Conservation (phyloP, 1,284 basidiomycete genomes). For the Ceratobasidium sp. region DNA sequence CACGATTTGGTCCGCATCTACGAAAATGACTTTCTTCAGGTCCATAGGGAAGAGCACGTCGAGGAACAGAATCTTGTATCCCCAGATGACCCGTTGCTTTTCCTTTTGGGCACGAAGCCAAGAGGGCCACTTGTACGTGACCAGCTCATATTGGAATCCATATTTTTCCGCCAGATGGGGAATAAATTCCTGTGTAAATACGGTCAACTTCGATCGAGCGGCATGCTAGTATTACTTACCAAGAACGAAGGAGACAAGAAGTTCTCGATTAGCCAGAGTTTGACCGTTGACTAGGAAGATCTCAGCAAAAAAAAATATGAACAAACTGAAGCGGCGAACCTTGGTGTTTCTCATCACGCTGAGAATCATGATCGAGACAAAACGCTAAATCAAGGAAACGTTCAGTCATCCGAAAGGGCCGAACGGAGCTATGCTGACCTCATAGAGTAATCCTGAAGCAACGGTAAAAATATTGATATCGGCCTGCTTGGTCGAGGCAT, state of each 20-base stretch:
- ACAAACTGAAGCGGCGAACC: conserved; percentile 49
- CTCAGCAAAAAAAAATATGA: neutral
- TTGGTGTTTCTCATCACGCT: conserved; percentile 95
- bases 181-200: conserved; percentile 79
- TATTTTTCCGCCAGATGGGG: conserved; percentile 91
- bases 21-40: conserved; percentile 97
- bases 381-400: conserved; percentile 69
- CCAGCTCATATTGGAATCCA: conserved; percentile 93
- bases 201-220: neutral
- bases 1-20: conserved; percentile 97
- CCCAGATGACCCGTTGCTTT: conserved; percentile 99
- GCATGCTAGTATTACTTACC: conserved; percentile 57
- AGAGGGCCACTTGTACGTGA: conserved; percentile 99
- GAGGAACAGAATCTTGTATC: conserved; percentile 99
- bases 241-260: conserved; percentile 98
- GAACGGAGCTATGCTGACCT: conserved; percentile 62
- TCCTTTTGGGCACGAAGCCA: conserved; percentile 97
- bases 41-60: conserved; percentile 99
- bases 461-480: conserved; percentile 99
- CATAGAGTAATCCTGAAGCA: conserved; percentile 94
- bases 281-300: conserved; percentile 69
- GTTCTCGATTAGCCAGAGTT: conserved; percentile 99
- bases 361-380: conserved; percentile 97
- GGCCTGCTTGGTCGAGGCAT: conserved; percentile 61
- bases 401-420: conserved; percentile 41